Evolutionary conservation across 2,329 filamentous ascomycete species (phyloP).

Genomic region (Lachnellula occidentalis): DNA sequence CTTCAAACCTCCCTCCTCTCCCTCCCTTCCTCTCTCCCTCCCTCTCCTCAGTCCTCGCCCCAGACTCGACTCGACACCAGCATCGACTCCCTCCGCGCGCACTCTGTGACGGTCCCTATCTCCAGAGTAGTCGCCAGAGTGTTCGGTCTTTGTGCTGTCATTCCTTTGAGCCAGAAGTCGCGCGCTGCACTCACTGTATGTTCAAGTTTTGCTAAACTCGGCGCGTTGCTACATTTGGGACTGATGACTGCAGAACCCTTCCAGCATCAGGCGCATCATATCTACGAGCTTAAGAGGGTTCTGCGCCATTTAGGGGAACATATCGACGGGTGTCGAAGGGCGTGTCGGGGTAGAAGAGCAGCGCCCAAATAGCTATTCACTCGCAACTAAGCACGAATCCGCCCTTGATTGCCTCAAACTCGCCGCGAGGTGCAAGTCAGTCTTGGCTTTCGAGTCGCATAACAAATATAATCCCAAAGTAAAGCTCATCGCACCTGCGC

Average conservation of each 20-base stretch:
- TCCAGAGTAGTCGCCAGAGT: conserved; percentile 29
- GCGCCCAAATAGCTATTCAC: conserved; percentile 12
- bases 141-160: conserved; percentile 28
- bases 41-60: conserved; percentile 15
- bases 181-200: conserved; percentile 1
- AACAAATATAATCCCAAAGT: neutral
- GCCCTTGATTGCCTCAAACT: neutral
- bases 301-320: conserved; percentile 13
- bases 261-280: conserved; percentile 22
- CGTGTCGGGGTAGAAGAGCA: conserved; percentile 8
- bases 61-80: conserved; percentile 10
- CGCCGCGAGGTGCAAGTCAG: neutral
- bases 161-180: conserved; percentile 23
- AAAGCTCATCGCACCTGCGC: neutral
- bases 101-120: conserved; percentile 22
- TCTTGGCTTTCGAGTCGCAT: neutral
- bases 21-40: conserved; percentile 13
- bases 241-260: conserved; percentile 26
- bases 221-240: conserved; percentile 24
- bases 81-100: conserved; percentile 30
- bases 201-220: conserved; percentile 22
- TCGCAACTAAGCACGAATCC: conserved; percentile 1
- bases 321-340: conserved; percentile 17
- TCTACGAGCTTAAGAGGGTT: conserved; percentile 12
- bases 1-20: conserved; percentile 15